Percentiles rank a stretch among this genome's conserved stretches.
These are phyloP conservation scores for Phytophthora sansomeana DNA, from an alignment of 352 stramenopile species.

Conservation along the genomic window DNA sequence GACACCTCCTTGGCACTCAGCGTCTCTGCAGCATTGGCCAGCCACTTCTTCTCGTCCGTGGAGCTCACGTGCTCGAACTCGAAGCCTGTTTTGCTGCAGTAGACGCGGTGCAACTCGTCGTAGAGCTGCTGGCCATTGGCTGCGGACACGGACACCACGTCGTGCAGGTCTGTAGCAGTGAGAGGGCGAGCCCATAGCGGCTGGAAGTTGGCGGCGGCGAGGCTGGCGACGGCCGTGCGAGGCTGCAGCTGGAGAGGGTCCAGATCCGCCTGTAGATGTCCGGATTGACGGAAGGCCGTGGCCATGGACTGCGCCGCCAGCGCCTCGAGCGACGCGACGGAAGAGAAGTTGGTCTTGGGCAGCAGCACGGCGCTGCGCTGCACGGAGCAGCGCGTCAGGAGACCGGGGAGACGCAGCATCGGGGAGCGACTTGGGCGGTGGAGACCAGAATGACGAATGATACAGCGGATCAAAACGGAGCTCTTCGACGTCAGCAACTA, in stretches of 20 bases:
- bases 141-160: conserved; percentile 32
- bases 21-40: conserved; percentile 64
- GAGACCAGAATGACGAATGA: conserved; percentile 31
- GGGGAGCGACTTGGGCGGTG: conserved; percentile 5
- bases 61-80: conserved; percentile 83
- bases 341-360: conserved; percentile 35
- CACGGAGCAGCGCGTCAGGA: conserved; percentile 35
- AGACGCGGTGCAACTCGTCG: conserved; percentile 62
- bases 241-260: conserved; percentile 67
- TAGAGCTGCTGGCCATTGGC: conserved; percentile 60
- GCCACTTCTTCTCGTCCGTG: conserved; percentile 70
- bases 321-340: conserved; percentile 60
- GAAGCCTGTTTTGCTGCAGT: conserved; percentile 85
- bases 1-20: conserved; percentile 47
- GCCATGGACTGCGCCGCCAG: conserved; percentile 77
- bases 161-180: conserved; percentile 25
- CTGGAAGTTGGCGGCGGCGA: conserved; percentile 57
- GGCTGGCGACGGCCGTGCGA: conserved; percentile 38
- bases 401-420: conserved; percentile 72
- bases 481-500: background rate
- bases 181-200: conserved; percentile 51
- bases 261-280: conserved; percentile 78
- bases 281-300: conserved; percentile 74
- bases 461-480: conserved; percentile 8
- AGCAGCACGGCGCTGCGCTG: conserved; percentile 10